Evolutionary conservation across 1,284 basidiomycete species (phyloP).

Genomic region (Boletus sp.): DNA sequence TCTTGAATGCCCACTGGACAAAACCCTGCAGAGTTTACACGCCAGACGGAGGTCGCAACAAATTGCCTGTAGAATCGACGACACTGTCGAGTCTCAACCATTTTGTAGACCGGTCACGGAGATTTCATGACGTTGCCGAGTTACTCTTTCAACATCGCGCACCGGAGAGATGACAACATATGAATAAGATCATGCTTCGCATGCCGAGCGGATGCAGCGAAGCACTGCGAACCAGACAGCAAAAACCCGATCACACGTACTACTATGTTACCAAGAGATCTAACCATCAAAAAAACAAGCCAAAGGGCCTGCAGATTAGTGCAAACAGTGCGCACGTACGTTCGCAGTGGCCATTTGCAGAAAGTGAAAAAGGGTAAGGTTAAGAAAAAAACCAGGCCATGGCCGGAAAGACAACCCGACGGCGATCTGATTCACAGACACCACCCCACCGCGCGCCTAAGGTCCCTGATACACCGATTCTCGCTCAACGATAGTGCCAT

Average conservation of each 20-base stretch:
- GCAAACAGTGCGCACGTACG: not conserved
- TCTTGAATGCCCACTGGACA: slow-evolving; percentile 29
- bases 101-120: no score
- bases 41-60: slow-evolving; percentile 19
- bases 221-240: not conserved
- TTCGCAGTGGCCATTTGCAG: no score
- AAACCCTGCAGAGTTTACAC: not conserved
- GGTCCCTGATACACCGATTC: slow-evolving; percentile 59
- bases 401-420: no score
- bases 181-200: not conserved
- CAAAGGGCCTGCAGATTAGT: not conserved
- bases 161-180: no score
- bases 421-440: slow-evolving; percentile 46
- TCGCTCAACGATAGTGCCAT: slow-evolving; percentile 74
- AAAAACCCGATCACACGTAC: not conserved
- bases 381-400: not conserved
- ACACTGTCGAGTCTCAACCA: no score
- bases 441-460: slow-evolving; percentile 64
- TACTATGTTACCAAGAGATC: not conserved
- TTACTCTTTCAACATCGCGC: no score
- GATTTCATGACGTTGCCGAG: no score
- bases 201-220: no score
- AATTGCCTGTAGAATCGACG: no score
- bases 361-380: not conserved
- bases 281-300: not conserved